Percentiles rank a stretch among this genome's conserved stretches.
phyloP scores from a whole-genome alignment of 2,329 filamentous ascomycete genomes.

The Allantophomopsis lycopodina region DNA sequence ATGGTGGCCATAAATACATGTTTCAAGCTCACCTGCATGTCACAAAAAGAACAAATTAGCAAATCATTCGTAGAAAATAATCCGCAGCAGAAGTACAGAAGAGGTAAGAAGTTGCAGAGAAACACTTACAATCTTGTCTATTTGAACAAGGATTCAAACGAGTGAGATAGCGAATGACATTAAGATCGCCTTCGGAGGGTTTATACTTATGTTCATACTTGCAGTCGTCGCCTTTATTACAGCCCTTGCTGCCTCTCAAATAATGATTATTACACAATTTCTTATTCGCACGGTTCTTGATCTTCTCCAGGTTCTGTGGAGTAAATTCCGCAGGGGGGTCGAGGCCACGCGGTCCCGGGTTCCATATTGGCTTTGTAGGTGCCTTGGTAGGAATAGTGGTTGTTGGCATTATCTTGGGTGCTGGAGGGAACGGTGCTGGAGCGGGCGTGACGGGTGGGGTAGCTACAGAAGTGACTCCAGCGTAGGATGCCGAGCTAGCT shows the following conservation, averaged over 20 bases:
- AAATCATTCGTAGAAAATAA: too few species aligned
- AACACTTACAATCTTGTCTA: constrained; percentile 35
- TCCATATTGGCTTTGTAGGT: constrained; percentile 25
- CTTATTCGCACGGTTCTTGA: constrained; percentile 44
- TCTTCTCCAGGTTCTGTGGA: constrained; percentile 30
- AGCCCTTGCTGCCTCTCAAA: constrained; percentile 33
- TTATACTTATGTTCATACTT: constrained; percentile 42
- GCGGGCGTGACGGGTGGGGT: constrained; percentile 4
- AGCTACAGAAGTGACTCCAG: constrained; percentile 15
- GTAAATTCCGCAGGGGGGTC: constrained; percentile 36
- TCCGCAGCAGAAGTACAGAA: too few species aligned
- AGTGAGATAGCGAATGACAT: constrained; percentile 39
- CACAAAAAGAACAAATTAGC: too few species aligned
- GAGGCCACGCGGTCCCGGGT: constrained; percentile 37
- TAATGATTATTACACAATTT: constrained; percentile 52
- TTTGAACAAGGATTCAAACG: constrained; percentile 42
- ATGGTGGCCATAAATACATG: constrained; percentile 51
- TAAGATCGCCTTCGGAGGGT: constrained; percentile 36
- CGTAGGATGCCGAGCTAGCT: constrained; percentile 11
- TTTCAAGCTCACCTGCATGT: constrained; percentile 23
- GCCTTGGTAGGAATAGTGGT: constrained; percentile 1
- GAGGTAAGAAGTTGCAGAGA: too few species aligned
- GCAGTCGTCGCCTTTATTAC: constrained; percentile 38
- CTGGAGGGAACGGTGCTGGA: too few species aligned
- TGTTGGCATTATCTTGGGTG: too few species aligned